These are phyloP conservation scores for Trichoderma breve DNA, from an alignment of 2,329 filamentous ascomycete genomes.

Conservation along the genomic window DNA sequence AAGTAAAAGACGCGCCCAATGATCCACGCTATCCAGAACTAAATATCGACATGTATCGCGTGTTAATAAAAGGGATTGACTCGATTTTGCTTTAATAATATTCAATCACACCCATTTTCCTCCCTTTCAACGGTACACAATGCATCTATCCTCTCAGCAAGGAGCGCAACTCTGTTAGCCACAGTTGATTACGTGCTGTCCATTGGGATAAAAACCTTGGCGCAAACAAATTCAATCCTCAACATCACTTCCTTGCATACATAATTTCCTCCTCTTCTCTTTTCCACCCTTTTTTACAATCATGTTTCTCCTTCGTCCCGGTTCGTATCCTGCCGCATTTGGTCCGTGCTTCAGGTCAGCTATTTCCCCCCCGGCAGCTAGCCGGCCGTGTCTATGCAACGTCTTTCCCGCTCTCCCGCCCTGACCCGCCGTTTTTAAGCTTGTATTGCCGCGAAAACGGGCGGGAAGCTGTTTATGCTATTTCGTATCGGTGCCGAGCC, in stretches of 20 bases:
- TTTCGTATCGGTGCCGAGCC: background rate
- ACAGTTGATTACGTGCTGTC: background rate
- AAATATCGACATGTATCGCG: background rate
- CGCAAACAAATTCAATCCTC: background rate
- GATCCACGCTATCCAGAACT: background rate
- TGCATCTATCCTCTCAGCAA: background rate
- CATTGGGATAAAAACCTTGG: background rate
- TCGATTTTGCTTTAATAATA: background rate
- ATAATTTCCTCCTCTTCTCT: background rate
- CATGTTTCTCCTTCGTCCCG: background rate
- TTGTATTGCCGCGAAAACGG: background rate
- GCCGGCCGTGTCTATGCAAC: background rate
- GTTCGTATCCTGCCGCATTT: background rate
- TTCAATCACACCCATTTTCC: background rate
- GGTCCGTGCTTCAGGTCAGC: background rate
- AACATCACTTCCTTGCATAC: background rate
- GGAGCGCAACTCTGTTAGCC: background rate
- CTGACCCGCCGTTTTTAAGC: background rate
- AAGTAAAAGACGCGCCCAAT: background rate
- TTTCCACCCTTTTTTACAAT: background rate
- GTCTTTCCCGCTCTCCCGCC: background rate
- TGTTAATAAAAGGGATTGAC: background rate
- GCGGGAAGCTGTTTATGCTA: background rate
- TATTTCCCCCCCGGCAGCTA: background rate
- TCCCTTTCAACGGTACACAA: background rate